Percentiles rank a stretch among this genome's conserved stretches.
Conservation (phyloP, 768 basidiomycete genomes). For the Gloeostereum incarnatum region DNA sequence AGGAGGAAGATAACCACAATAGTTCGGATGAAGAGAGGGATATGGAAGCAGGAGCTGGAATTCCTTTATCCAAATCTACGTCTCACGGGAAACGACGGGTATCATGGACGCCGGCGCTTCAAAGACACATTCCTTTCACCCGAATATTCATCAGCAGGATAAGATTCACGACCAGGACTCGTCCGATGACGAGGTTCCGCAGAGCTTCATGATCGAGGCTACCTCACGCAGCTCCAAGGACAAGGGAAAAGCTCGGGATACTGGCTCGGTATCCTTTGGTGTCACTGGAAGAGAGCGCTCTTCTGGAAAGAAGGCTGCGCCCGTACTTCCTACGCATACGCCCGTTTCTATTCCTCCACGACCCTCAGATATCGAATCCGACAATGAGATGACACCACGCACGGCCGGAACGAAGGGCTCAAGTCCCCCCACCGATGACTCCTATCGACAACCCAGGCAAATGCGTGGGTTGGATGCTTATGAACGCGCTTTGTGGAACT, state of each 20-base stretch:
- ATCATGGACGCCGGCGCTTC: slow-evolving; percentile 46
- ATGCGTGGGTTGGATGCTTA: slow-evolving; percentile 73
- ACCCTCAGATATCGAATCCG: slow-evolving; percentile 52
- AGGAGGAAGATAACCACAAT: slow-evolving; percentile 37
- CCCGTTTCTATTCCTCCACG: slow-evolving; percentile 47
- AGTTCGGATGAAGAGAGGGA: slow-evolving; percentile 34
- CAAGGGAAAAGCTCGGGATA: slow-evolving; percentile 16
- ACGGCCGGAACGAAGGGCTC: not conserved
- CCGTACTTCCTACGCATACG: slow-evolving; percentile 24
- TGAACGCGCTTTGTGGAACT: slow-evolving; percentile 94
- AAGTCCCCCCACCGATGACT: not conserved
- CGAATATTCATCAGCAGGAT: slow-evolving; percentile 67
- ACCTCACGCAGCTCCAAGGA: slow-evolving; percentile 27
- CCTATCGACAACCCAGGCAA: slow-evolving; percentile 28
- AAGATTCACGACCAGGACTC: slow-evolving; percentile 47
- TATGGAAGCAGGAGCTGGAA: slow-evolving; percentile 48
- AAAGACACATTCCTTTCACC: slow-evolving; percentile 50
- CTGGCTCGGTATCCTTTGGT: slow-evolving; percentile 8
- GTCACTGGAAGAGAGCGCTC: slow-evolving; percentile 38
- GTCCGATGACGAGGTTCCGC: slow-evolving; percentile 79
- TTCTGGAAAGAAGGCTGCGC: slow-evolving; percentile 29
- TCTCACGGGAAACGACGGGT: slow-evolving; percentile 41
- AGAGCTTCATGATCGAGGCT: slow-evolving; percentile 81
- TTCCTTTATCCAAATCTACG: slow-evolving; percentile 19
- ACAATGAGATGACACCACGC: slow-evolving; percentile 16